Base-by-base conservation (phyloP, 2,329 filamentous ascomycete species). In the Calonectria pseudoreteaudii region DNA sequence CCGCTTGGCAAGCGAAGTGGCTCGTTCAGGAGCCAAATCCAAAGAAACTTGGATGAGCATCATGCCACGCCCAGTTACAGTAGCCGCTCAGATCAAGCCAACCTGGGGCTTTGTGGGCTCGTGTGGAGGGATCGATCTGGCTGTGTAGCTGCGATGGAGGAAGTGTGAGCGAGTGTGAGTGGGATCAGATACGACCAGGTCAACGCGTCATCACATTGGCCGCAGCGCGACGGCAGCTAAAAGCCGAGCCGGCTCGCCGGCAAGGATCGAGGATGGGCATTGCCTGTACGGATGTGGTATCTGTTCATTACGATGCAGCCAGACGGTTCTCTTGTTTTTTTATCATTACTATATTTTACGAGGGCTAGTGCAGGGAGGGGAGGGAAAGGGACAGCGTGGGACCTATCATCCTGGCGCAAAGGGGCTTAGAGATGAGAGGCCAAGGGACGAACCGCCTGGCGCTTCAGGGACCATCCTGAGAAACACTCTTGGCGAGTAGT, bases 171-270 rank as follows among this genome's bases (percentile, higher is more conserved):
- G 26, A 36, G 58, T 30, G 36, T 30, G 36, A 5, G 41, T 66
- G 30, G 31, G n/a, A 49, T 23, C 64, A 66, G 64, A 50, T 66
- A 38, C 65, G 70, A 65, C 47, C 47, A 34, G 20, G 62, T 68
- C 60, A 75, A 80, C 78, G 78, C 78, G 78, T 80, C 78, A 80
- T 76, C 78, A 72, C 38, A 71, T 71, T 80, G 74, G 73, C 77
- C 73, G 74, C 78, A 77, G 77, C 71, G 34, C 65, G 60, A 56
- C 62, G 68, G 62, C 67, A 60, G 44, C 71, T 23, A 49, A 36
- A 66, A 72, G 66, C 77, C 75, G 68, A 78, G 74, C 64, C 76
- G 78, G 78, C 76, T 76, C 68, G 64, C 41, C 78, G 76, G 78
- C 78, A 71, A 47, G 41, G 56, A 64, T 50, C 34, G 62, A 52